Conservation (phyloP, 2,329 filamentous ascomycete species). For the Dothistroma septosporum region DNA sequence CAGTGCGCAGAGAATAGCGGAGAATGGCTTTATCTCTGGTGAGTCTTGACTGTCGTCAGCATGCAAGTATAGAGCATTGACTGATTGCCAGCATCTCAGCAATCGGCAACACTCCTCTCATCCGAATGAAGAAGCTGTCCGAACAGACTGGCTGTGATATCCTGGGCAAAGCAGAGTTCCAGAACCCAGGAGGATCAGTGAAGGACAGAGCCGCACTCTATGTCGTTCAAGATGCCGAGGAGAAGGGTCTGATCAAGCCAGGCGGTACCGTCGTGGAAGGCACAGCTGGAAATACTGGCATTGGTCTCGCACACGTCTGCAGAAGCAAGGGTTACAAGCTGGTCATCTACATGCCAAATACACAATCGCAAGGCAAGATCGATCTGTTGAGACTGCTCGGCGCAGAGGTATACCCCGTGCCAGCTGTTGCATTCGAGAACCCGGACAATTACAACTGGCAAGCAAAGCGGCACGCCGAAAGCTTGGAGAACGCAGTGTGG, state of each 20-base stretch:
- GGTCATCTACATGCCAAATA: slow-evolving; percentile 99
- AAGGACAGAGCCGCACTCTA: slow-evolving; percentile 96
- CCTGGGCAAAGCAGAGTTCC: slow-evolving; percentile 96
- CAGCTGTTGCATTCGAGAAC: slow-evolving; percentile 92
- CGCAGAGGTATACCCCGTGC: slow-evolving; percentile 92
- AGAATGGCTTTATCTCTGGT: slow-evolving; percentile 76
- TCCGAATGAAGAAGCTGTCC: slow-evolving; percentile 82
- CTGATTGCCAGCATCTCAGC: slow-evolving; percentile 51
- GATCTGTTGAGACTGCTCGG: slow-evolving; percentile 86
- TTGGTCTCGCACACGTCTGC: slow-evolving; percentile 95
- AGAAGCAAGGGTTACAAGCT: slow-evolving; percentile 86
- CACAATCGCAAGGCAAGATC: slow-evolving; percentile 96
- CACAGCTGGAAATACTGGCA: slow-evolving; percentile 95
- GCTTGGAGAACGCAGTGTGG: slow-evolving; percentile 86
- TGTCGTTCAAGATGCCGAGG: slow-evolving; percentile 90
- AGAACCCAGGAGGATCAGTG: slow-evolving; percentile 93
- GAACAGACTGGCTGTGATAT: slow-evolving; percentile 89
- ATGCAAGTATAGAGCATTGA: slow-evolving; percentile 13
- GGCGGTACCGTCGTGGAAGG: slow-evolving; percentile 96
- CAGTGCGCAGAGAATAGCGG: slow-evolving; percentile 71
- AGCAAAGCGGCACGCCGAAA: slow-evolving; percentile 82
- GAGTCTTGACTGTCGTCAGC: slow-evolving; percentile 28
- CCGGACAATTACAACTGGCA: slow-evolving; percentile 98
- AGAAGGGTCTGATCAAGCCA: slow-evolving; percentile 72
- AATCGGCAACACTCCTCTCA: slow-evolving; percentile 95